These are phyloP conservation scores for Coprinopsis cinerea DNA, from an alignment of 768 basidiomycete species.

Conservation along the genomic window DNA sequence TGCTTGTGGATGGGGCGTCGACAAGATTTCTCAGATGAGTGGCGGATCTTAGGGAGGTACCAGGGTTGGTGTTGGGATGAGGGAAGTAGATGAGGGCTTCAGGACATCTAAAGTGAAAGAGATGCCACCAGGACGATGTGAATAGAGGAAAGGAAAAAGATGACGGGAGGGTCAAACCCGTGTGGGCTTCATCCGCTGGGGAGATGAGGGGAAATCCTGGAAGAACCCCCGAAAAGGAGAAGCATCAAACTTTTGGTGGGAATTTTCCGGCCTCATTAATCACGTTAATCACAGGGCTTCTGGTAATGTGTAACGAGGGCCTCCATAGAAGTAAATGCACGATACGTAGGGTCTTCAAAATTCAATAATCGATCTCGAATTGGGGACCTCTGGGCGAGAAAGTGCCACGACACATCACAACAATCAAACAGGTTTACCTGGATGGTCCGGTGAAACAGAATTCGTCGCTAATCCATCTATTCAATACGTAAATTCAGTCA, in stretches of 20 bases:
- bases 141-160: neutral
- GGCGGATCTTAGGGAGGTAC: no score
- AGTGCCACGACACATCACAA: no score
- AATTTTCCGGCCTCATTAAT: neutral
- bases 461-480: no score
- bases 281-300: neutral
- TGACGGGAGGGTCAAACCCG: neutral
- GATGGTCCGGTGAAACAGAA: no score
- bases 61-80: no score
- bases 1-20: neutral
- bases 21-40: neutral
- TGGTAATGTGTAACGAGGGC: neutral
- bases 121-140: no score
- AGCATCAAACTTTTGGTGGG: neutral
- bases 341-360: no score
- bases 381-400: no score
- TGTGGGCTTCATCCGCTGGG: neutral
- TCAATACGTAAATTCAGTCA: no score
- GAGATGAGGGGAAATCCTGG: neutral
- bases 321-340: neutral
- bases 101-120: neutral
- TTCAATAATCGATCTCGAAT: no score
- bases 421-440: no score
- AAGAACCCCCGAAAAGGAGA: neutral
- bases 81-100: no score